Base-by-base conservation (phyloP, 2,329 filamentous ascomycete species). In the Didymella pinodella region DNA sequence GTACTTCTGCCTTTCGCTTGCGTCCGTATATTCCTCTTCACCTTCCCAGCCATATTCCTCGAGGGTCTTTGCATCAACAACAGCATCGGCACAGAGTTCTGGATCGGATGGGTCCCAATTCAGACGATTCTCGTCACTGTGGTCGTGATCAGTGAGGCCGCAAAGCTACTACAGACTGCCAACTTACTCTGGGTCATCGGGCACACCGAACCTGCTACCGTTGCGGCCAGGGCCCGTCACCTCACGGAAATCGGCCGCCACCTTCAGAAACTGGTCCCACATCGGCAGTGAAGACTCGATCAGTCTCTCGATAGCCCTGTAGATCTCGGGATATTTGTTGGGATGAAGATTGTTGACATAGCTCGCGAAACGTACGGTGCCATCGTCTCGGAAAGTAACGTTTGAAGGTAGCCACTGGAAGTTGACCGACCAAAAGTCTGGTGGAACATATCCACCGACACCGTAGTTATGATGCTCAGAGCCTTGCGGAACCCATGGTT, bases 361-460 rank as follows among this genome's bases (percentile, higher is more conserved):
- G 20, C 38, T 41, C 6, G 38, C 25, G 20, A 41, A 41, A 4
- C 38, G 20, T 12, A 25, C 38, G 8, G 38, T 22, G 4, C 38
- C 11, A 25, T 25, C 38, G 20, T 41, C 38, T 14, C 25, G 20
- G 11, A 41, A 41, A 4, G 38, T 4, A 7, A 41, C 20, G 4
- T 41, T 41, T 2, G 38, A 6, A 41, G 20, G 38, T 11, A 41
- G 18, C 38, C 38, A 41, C 20, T 22, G 20, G 12, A 11, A 41
- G 4, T 41, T 22, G 18, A 41, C 38, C 4, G 38, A 41, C 38
- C 38, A 41, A 16, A 41, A 67, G 1, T 67, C 20, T 14, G 58
- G 54, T 14, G 67, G 66, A 8, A 67, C 41, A 4, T 7, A 2
- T 5, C 48, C 46, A 20, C 56, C 53, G 22, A 61, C 49, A 1